Evolutionary conservation across 1,284 basidiomycete genomes (phyloP), one percentile per base, ranked within the genome.

Genomic region (Apiotrichum sp.): DNA sequence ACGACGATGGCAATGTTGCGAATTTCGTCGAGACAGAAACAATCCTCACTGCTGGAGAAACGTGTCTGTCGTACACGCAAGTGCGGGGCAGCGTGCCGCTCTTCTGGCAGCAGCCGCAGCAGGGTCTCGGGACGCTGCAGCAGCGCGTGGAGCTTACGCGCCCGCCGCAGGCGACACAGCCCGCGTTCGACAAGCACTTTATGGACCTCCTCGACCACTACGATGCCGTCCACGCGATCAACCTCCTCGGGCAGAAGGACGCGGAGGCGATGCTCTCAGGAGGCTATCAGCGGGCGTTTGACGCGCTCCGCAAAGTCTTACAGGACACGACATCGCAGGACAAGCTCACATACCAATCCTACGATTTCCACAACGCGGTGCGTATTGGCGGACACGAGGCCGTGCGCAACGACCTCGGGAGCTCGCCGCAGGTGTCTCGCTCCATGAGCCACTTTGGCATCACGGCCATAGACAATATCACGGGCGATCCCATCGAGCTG

Each of bases 1-100:
- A 98, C 70, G 96, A 99, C 72, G 92, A 97, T 66, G 95, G 96
- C 41, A 88, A 96, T 70, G 89, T 89, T 16, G 96, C 96, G 48
- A 98, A 98, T 71, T 98, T 97, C 76, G 96, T 96, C 38, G 95
- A 97, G 86, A 95, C 93, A 5, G 95, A 98, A 78, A 88, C 88
- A 0, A 80, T 97, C 48, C 84, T 98, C 70, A 86, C 86, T 61
- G 88, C 87, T 14, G 86, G 89, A 57, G 85, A 86, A 57, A 83
- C 89, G 63, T 87, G 84, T 69, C 85, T 92, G 71, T 93, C 90
- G 70, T 97, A 90, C 74, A 86, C 86, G 48, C 93, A 98, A 81
- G 83, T 95, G 42, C 85, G 95, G 60, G 95, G 96, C 57, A 93
- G 89, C 63, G 89, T 97, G 44, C 93, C 93, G 55, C 87, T 98